Evolutionary conservation across 2,329 filamentous ascomycete genomes (phyloP).

Genomic region (Lojkania enalia): DNA sequence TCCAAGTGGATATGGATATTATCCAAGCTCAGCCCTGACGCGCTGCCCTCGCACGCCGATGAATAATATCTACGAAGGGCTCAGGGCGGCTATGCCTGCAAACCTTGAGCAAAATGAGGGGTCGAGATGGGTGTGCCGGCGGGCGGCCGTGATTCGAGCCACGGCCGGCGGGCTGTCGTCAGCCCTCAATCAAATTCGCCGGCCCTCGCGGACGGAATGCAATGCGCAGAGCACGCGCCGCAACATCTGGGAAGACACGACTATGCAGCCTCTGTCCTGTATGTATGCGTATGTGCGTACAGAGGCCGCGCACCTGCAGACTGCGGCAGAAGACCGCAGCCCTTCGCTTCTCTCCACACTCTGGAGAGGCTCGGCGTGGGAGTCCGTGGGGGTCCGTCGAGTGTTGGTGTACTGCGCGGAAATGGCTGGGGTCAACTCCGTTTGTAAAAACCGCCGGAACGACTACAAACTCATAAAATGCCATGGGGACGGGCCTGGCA

Average conservation of each 20-base stretch:
- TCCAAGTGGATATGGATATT: not conserved
- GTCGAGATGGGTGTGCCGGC: not conserved
- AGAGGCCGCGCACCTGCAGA: too few species aligned
- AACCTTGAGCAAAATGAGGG: too few species aligned
- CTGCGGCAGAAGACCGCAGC: too few species aligned
- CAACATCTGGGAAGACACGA: not conserved
- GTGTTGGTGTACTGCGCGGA: not conserved
- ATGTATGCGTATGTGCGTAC: too few species aligned
- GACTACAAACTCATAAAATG: too few species aligned
- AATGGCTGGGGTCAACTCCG: not conserved
- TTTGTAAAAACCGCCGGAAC: too few species aligned
- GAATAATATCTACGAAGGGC: too few species aligned
- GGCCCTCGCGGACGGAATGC: conserved; percentile 1
- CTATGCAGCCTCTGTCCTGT: not conserved
- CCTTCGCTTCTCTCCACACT: not conserved
- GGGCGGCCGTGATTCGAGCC: conserved; percentile 2
- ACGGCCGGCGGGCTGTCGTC: not conserved
- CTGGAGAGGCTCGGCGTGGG: not conserved
- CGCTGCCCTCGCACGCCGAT: not conserved
- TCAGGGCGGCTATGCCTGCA: too few species aligned
- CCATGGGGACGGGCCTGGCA: too few species aligned
- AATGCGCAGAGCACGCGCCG: conserved; percentile 1
- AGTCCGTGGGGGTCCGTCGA: not conserved
- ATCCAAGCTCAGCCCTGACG: not conserved
- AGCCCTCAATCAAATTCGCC: conserved; percentile 2